Evolutionary conservation across 2,329 filamentous ascomycete species (phyloP).

Genomic region (Ophiostoma piceae): DNA sequence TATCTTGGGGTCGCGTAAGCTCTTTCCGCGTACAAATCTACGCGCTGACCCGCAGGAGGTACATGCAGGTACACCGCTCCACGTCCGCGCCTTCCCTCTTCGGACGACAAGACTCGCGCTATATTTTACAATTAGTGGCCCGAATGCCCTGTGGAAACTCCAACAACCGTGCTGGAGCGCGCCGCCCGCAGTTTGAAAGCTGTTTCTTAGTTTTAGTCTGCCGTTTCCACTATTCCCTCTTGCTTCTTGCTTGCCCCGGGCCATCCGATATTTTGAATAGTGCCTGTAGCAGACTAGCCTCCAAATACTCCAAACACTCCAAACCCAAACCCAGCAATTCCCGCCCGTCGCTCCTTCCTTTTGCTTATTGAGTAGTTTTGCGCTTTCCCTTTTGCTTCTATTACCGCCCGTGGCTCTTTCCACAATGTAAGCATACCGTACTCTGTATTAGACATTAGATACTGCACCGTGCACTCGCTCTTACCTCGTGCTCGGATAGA

Average conservation of each 20-base stretch:
- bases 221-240: neutral
- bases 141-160: neutral
- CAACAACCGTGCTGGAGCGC: slow-evolving; percentile 5
- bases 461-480: slow-evolving; percentile 6
- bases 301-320: neutral
- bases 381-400: neutral
- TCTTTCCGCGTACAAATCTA: neutral
- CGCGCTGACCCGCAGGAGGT: neutral
- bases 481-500: slow-evolving; percentile 1
- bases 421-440: neutral
- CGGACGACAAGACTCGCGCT: slow-evolving; percentile 10
- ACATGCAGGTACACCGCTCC: neutral
- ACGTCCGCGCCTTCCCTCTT: neutral
- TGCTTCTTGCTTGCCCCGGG: slow-evolving; percentile 22
- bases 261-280: slow-evolving; percentile 24
- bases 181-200: neutral
- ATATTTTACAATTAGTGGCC: neutral
- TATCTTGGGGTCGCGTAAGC: neutral
- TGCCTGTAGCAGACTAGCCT: neutral
- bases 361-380: neutral
- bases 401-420: neutral
- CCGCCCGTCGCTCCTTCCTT: neutral
- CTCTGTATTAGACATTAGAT: too few relatives aligned
- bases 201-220: neutral
- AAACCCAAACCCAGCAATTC: neutral